phyloP scores from a whole-genome alignment of 83 land plant species.

The Diphasiastrum complanatum region DNA sequence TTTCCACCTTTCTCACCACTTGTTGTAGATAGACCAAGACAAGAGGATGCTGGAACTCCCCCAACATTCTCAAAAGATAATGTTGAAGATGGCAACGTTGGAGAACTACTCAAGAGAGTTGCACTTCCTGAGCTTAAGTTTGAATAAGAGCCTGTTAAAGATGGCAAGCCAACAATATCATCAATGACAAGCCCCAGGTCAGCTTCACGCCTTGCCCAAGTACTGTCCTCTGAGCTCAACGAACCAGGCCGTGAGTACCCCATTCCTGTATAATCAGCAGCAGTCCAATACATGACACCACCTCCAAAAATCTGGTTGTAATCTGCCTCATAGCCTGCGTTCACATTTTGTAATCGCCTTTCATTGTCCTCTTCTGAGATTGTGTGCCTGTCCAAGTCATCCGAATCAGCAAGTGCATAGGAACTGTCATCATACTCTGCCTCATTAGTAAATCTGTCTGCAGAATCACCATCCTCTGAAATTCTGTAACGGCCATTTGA shows the following conservation, averaged over 20 bases:
- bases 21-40: neutral
- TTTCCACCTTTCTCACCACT: neutral
- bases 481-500: slow-evolving; percentile 24
- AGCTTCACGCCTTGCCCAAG: slow-evolving; percentile 96
- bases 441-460: slow-evolving; percentile 37
- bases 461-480: slow-evolving; percentile 43
- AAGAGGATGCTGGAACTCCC: neutral
- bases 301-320: slow-evolving; percentile 93
- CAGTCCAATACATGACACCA: slow-evolving; percentile 96
- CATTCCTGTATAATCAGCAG: slow-evolving; percentile 71
- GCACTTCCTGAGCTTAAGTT: slow-evolving; percentile 58
- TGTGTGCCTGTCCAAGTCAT: slow-evolving; percentile 62
- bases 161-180: slow-evolving; percentile 68
- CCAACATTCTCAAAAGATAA: slow-evolving; percentile 27
- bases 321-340: slow-evolving; percentile 41
- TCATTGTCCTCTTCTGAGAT: slow-evolving; percentile 82
- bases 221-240: slow-evolving; percentile 93
- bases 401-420: slow-evolving; percentile 40
- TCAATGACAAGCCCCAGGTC: slow-evolving; percentile 76
- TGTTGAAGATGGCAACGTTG: slow-evolving; percentile 39
- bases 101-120: slow-evolving; percentile 23
- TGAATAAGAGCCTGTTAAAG: slow-evolving; percentile 50
- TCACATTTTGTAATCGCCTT: slow-evolving; percentile 17
- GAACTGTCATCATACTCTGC: slow-evolving; percentile 37
- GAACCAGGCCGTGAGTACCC: slow-evolving; percentile 92